These are phyloP conservation scores for Grosmannia penicillata DNA, from an alignment of 2,329 filamentous ascomycete genomes.

Conservation along the genomic window DNA sequence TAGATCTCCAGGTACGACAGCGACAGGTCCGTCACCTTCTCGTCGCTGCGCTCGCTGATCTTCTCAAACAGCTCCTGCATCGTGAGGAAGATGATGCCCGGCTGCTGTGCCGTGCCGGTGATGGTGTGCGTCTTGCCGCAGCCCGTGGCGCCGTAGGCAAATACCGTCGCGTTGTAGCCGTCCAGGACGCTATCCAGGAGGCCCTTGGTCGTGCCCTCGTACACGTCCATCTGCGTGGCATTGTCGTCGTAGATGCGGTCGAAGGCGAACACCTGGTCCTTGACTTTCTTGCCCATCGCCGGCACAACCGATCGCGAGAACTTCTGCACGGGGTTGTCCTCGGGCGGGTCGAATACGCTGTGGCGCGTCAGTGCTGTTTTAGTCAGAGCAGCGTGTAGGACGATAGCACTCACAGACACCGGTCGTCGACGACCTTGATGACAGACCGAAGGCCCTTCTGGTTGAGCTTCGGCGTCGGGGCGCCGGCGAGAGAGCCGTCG, in stretches of 20 bases:
- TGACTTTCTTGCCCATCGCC: slow-evolving; percentile 71
- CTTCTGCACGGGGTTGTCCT: slow-evolving; percentile 81
- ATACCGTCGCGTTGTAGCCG: slow-evolving; percentile 97
- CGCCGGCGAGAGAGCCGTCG: slow-evolving; percentile 84
- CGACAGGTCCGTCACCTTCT: slow-evolving; percentile 80
- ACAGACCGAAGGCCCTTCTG: slow-evolving; percentile 80
- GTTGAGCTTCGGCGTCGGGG: slow-evolving; percentile 68
- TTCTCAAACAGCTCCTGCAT: slow-evolving; percentile 99
- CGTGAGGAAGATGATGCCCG: slow-evolving; percentile 94
- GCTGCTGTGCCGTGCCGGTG: slow-evolving; percentile 77
- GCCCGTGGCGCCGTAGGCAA: slow-evolving; percentile 93
- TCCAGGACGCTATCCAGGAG: slow-evolving; percentile 93
- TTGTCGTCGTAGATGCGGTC: slow-evolving; percentile 96
- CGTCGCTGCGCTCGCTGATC: slow-evolving; percentile 70
- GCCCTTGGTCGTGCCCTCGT: slow-evolving; percentile 77
- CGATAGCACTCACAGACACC: slow-evolving; percentile 64
- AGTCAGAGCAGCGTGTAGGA: too few relatives aligned
- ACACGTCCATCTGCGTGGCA: slow-evolving; percentile 80
- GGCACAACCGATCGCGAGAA: slow-evolving; percentile 73
- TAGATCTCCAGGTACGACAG: slow-evolving; percentile 97
- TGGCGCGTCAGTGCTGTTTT: background rate
- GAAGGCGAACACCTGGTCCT: slow-evolving; percentile 95
- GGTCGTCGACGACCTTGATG: slow-evolving; percentile 92
- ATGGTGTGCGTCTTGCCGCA: slow-evolving; percentile 99
- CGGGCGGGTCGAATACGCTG: slow-evolving; percentile 93